Evolutionary conservation across 352 stramenopile genomes (phyloP).

Genomic region (Globisporangium splendens): DNA sequence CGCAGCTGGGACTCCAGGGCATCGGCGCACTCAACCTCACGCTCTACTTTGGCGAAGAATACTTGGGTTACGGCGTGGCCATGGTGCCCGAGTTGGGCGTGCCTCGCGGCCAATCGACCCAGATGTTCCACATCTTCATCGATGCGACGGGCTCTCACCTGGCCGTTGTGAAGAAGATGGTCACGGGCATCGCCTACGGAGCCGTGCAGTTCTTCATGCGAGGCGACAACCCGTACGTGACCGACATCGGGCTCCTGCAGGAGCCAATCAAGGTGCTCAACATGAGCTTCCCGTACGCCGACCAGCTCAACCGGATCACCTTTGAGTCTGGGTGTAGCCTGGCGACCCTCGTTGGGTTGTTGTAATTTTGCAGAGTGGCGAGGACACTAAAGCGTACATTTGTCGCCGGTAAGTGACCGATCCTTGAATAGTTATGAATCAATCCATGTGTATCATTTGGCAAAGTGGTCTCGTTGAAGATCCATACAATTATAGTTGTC

Average conservation of each 20-base stretch:
- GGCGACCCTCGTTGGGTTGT: no score
- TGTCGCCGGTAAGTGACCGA: no score
- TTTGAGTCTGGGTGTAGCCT: no score
- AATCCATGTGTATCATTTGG: no score
- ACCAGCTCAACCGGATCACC: not conserved
- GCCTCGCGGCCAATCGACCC: conserved; percentile 43
- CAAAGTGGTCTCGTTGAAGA: no score
- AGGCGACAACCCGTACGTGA: conserved; percentile 22
- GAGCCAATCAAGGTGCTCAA: conserved; percentile 23
- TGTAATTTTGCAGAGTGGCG: no score
- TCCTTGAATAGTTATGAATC: no score
- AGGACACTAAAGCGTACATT: no score
- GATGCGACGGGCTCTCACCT: conserved; percentile 19
- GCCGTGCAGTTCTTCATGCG: conserved; percentile 46
- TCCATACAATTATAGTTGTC: no score
- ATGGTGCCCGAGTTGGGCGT: conserved; percentile 34
- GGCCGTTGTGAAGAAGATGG: conserved; percentile 21
- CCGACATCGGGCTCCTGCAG: conserved; percentile 16
- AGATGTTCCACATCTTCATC: conserved; percentile 51
- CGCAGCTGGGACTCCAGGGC: conserved; percentile 44
- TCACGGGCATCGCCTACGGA: conserved; percentile 16
- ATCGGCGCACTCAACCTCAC: conserved; percentile 68
- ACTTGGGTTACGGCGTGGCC: conserved; percentile 59
- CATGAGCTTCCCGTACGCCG: conserved; percentile 18
- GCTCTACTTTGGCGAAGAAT: conserved; percentile 57